Conservation (phyloP, 2,329 filamentous ascomycete species). For the Huntiella omanensis region DNA sequence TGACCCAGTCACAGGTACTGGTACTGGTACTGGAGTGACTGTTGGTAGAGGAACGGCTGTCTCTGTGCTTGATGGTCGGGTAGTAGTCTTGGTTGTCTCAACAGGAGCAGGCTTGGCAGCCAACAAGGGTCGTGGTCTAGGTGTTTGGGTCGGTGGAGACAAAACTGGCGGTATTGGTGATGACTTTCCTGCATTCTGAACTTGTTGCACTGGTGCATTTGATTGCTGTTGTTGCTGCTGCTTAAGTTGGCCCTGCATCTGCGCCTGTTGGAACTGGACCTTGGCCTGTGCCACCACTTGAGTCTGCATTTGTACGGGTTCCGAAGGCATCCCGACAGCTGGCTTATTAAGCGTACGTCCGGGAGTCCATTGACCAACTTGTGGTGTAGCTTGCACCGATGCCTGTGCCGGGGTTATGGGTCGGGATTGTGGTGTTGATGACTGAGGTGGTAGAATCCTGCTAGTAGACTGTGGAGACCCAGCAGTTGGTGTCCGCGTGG, state of each 20-base stretch:
- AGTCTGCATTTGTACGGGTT: neutral
- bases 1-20: neutral
- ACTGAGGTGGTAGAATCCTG: too few species aligned
- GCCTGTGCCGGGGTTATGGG: too few species aligned
- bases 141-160: neutral
- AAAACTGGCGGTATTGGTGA: neutral
- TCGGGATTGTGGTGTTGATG: too few species aligned
- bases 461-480: too few species aligned
- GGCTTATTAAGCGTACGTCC: too few species aligned
- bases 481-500: neutral
- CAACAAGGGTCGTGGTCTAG: neutral
- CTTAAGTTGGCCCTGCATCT: neutral
- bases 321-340: too few species aligned
- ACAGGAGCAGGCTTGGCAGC: neutral
- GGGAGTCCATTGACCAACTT: too few species aligned
- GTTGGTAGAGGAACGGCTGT: neutral
- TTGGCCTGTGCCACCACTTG: neutral
- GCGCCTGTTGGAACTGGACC: neutral
- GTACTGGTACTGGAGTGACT: neutral
- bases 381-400: too few species aligned
- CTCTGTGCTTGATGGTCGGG: neutral
- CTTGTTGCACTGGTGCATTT: constrained; percentile 14
- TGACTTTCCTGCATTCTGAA: neutral
- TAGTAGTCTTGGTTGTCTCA: neutral
- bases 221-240: constrained; percentile 1